Base-by-base conservation (phyloP, 306 rosid genomes). In the Canavalia ensiformis region DNA sequence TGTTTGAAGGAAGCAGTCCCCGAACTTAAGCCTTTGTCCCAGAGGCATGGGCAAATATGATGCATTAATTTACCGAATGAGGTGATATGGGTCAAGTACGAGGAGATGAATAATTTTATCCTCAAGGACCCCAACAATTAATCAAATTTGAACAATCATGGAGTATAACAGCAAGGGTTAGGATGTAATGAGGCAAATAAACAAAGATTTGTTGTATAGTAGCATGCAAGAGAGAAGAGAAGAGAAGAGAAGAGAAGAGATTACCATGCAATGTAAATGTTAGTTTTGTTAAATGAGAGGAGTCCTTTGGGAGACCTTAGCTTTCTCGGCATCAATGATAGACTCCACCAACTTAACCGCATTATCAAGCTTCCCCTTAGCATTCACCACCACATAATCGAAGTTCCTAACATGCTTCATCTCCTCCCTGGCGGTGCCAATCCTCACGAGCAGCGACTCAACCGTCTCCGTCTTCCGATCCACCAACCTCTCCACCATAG, bases 321-420 rank as follows among this genome's bases (percentile, higher is more conserved):
- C 99, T 85, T 93, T 93, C 93, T 95, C 99, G 0, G 98, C 97
- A 50, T 88, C 90, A 72, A 95, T 87, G 76, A 92, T 93, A 7
- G 97, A 88, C 52, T 90, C 92, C 74, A 95, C 81, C 68, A 89
- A 58, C 84, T 85, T 62, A 12, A 92, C 99, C 0, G 99, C 97
- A 79, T 30, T 81, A 3, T 95, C 99, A 77, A 95, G 82, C 88
- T 89, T 87, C 87, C 95, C 98, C 31, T 95, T 88, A 0, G 87
- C 90, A 88, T 95, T 95, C 47, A 93, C 98, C 49, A 95, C 98
- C 44, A 89, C 98, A 58, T 95, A 95, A 74, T 95, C 99, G 64
- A 93, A 95, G 39, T 68, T 84, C 83, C 82, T 87, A 8, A 92
- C 81, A 45, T 90, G 98, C 85, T 85, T 95, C 73, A 95, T 88